A percentile compares a stretch with the other conserved stretches of the same genome.
phyloP scores from a whole-genome alignment of 2,329 filamentous ascomycete genomes.

The Nigrospora osmanthi region DNA sequence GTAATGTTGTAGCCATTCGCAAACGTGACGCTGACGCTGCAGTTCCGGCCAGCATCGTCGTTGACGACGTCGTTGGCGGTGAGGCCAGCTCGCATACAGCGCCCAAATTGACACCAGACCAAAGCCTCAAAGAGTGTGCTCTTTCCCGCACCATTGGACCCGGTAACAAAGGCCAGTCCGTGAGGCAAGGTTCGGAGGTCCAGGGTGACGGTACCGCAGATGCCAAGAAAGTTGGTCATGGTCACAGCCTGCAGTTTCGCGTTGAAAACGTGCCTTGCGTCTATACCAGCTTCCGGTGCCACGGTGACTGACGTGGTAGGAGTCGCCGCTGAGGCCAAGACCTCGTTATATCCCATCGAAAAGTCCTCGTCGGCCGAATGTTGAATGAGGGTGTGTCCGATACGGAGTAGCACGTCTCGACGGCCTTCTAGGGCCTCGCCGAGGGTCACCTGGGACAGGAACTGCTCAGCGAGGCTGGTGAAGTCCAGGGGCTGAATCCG shows the following conservation, averaged over 20 bases:
- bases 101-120: conserved; percentile 25
- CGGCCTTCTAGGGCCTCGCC: not conserved
- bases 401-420: not conserved
- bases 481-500: not conserved
- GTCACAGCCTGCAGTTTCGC: conserved; percentile 15
- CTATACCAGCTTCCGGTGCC: not conserved
- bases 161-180: conserved; percentile 20
- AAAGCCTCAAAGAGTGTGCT: conserved; percentile 24
- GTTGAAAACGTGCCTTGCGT: conserved; percentile 13
- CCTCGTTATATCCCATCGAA: not conserved
- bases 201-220: conserved; percentile 17
- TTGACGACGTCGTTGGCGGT: conserved; percentile 22
- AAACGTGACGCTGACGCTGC: conserved; percentile 19
- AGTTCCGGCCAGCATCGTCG: conserved; percentile 17
- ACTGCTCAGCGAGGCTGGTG: not conserved
- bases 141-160: conserved; percentile 22
- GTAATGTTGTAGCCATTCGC: conserved; percentile 21
- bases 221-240: conserved; percentile 24
- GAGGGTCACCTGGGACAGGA: not conserved
- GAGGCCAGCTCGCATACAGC: conserved; percentile 19
- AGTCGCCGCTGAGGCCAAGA: not conserved
- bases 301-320: not conserved
- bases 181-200: conserved; percentile 16
- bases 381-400: not conserved
- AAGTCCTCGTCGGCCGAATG: not conserved